These are phyloP conservation scores for Musa balbisiana DNA, from an alignment of 202 grass and related monocot genomes.

Conservation along the genomic window DNA sequence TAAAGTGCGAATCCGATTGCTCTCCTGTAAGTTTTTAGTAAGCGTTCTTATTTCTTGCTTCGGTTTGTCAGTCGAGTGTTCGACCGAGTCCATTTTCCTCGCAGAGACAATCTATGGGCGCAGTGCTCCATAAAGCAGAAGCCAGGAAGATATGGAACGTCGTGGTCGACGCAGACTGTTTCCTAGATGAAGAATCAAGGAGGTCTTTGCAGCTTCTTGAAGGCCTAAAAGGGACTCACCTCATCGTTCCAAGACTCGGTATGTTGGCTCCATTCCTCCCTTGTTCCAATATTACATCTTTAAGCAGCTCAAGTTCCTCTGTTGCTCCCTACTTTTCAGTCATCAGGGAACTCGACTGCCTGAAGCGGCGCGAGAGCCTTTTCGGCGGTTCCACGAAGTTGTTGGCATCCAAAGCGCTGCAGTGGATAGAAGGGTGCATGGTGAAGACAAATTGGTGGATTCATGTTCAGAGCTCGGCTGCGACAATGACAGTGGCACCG, in stretches of 20 bases:
- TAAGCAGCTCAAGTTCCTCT: background rate
- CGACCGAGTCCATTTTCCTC: conserved; percentile 1
- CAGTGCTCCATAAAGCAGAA: conserved; percentile 22
- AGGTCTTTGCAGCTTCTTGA: conserved; percentile 61
- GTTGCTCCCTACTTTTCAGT: conserved; percentile 34
- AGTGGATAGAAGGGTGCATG: conserved; percentile 91
- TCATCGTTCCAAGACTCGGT: conserved; percentile 78
- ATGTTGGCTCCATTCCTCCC: conserved; percentile 15
- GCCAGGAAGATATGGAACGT: conserved; percentile 72
- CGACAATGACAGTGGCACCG: conserved; percentile 48
- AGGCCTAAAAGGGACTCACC: conserved; percentile 75
- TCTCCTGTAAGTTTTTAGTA: background rate
- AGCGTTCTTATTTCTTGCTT: background rate
- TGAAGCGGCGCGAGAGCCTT: conserved; percentile 66
- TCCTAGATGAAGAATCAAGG: conserved; percentile 68
- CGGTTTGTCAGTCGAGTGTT: conserved; percentile 2
- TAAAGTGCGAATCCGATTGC: background rate
- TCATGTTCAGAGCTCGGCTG: conserved; percentile 67
- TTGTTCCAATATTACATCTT: background rate
- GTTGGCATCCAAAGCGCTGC: conserved; percentile 39
- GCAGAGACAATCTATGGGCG: conserved; percentile 24
- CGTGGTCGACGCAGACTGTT: conserved; percentile 53
- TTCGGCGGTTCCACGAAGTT: conserved; percentile 55
- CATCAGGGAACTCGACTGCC: conserved; percentile 72
- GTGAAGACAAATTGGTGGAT: conserved; percentile 71